Evolutionary conservation across 2,329 filamentous ascomycete genomes (phyloP).

Genomic region (Sarocladiaceae sp.): DNA sequence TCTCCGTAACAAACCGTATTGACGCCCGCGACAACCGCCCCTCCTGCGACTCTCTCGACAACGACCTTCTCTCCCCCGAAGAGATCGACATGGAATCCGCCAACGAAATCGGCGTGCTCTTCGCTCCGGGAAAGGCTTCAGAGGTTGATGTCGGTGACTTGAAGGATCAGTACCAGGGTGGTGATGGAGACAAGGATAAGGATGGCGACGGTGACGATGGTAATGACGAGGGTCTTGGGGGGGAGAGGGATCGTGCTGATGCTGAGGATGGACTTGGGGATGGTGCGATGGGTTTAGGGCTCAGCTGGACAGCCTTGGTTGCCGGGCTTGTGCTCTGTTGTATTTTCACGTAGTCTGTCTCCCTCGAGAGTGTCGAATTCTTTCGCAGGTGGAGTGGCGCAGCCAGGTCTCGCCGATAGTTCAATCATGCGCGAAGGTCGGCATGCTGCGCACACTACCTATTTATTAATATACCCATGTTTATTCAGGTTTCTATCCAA

Average conservation of each 20-base stretch:
- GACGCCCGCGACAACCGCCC: constrained; percentile 34
- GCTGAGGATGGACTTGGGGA: not conserved
- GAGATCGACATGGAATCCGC: constrained; percentile 38
- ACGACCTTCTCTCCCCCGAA: constrained; percentile 43
- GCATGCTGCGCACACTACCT: too few relatives aligned
- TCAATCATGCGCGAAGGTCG: too few relatives aligned
- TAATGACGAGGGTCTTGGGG: constrained; percentile 14
- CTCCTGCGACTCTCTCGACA: constrained; percentile 47
- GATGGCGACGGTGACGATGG: constrained; percentile 10
- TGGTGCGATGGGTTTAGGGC: not conserved
- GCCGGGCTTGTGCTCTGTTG: not conserved
- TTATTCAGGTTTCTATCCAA: too few relatives aligned
- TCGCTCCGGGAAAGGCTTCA: constrained; percentile 48
- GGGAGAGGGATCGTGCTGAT: constrained; percentile 16
- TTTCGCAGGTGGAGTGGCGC: too few relatives aligned
- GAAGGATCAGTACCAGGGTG: constrained; percentile 8
- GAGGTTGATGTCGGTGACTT: constrained; percentile 31
- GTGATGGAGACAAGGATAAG: constrained; percentile 17
- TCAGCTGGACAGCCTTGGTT: not conserved
- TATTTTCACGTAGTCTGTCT: not conserved
- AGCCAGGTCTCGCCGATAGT: too few relatives aligned
- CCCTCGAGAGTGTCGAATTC: too few relatives aligned
- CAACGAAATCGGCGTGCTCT: constrained; percentile 41
- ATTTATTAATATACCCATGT: too few relatives aligned
- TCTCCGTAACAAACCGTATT: constrained; percentile 64